Percentiles rank a stretch among this genome's conserved stretches.
Evolutionary conservation across 257 asterid genomes (phyloP).

Genomic region (Solanum bulbocastanum): DNA sequence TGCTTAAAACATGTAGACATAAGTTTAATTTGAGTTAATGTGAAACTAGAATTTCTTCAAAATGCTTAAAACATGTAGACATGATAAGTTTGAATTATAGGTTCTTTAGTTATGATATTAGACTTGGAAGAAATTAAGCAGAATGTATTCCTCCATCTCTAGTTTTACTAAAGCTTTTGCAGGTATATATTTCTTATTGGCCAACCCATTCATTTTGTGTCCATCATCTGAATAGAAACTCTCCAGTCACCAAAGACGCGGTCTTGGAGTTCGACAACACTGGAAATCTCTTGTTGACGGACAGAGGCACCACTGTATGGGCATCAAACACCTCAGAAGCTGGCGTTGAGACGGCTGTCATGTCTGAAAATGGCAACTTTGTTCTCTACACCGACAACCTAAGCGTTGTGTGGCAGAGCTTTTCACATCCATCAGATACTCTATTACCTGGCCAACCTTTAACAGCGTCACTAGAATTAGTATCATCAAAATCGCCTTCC

Average conservation of each 20-base stretch:
- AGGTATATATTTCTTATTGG: conserved; percentile 28
- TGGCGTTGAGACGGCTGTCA: conserved; percentile 36
- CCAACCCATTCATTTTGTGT: conserved; percentile 54
- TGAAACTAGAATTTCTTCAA: background rate
- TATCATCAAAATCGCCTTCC: conserved; percentile 37
- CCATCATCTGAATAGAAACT: conserved; percentile 70
- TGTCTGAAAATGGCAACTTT: conserved; percentile 76
- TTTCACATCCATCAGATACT: conserved; percentile 75
- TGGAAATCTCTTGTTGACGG: conserved; percentile 57
- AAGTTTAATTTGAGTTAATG: background rate
- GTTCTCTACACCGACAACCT: conserved; percentile 33
- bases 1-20: background rate
- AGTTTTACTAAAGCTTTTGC: conserved; percentile 39
- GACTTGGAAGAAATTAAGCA: background rate
- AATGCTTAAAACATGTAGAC: background rate
- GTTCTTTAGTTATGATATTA: background rate
- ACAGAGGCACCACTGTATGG: conserved; percentile 48
- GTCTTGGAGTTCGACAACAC: conserved; percentile 44
- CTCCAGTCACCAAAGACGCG: conserved; percentile 70
- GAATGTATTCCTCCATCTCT: conserved; percentile 17
- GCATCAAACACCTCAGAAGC: conserved; percentile 55
- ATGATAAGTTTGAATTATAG: background rate
- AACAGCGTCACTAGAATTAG: conserved; percentile 44
- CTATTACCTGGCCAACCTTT: conserved; percentile 76
- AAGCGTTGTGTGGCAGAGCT: conserved; percentile 60